Evolutionary conservation across 116 monocot genomes (phyloP).

Genomic region (Posidonia oceanica): DNA sequence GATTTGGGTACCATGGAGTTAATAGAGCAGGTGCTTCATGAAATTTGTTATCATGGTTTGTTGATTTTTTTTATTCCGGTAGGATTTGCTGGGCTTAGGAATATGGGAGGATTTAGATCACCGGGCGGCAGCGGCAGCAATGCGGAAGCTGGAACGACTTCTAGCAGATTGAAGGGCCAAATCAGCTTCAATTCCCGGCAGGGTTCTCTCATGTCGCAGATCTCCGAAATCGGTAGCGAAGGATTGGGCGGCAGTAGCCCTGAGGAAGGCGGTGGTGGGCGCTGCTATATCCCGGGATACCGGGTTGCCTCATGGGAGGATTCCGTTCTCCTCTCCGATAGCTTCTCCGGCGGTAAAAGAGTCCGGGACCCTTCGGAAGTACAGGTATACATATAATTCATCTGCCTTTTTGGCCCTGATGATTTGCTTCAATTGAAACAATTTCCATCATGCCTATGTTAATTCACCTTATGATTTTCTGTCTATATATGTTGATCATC

Average conservation of each 20-base stretch:
- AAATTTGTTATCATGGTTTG: too few relatives aligned
- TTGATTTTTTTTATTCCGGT: neutral
- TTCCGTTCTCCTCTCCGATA: slow-evolving; percentile 34
- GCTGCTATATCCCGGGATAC: slow-evolving; percentile 38
- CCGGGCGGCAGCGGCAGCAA: slow-evolving; percentile 8
- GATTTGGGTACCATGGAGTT: too few relatives aligned
- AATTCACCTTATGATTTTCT: too few relatives aligned
- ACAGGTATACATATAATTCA: slow-evolving; percentile 24
- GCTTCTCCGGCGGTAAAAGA: slow-evolving; percentile 35
- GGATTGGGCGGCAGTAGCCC: slow-evolving; percentile 32
- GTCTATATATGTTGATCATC: too few relatives aligned
- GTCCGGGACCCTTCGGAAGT: slow-evolving; percentile 31
- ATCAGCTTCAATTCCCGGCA: slow-evolving; percentile 71
- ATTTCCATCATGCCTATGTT: too few relatives aligned
- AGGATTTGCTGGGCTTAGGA: slow-evolving; percentile 54
- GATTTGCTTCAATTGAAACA: too few relatives aligned
- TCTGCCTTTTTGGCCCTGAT: neutral
- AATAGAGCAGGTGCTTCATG: too few relatives aligned
- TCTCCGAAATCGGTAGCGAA: slow-evolving; percentile 68
- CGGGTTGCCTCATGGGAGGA: slow-evolving; percentile 69
- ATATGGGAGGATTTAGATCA: slow-evolving; percentile 24
- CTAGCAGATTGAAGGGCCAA: slow-evolving; percentile 45
- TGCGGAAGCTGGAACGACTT: slow-evolving; percentile 1
- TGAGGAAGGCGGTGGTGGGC: slow-evolving; percentile 16
- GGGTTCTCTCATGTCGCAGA: slow-evolving; percentile 64